A percentile compares a stretch with the other conserved stretches of the same genome.
Conservation (phyloP, 1,139 yeast species). For the Yamadazyma songkhlaensis region DNA sequence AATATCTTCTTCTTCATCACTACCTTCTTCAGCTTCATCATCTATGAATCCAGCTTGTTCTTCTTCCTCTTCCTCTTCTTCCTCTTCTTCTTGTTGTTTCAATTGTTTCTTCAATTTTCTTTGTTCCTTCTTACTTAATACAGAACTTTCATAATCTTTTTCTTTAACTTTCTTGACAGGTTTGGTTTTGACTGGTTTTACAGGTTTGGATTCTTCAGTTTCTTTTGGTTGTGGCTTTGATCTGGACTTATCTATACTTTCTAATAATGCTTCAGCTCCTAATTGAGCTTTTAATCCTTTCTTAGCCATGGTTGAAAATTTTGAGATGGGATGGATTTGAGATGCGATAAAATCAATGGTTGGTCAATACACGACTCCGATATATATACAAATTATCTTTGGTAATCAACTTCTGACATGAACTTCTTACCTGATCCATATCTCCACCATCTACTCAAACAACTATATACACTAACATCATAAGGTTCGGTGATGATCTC, state of each 20-base stretch:
- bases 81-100: constrained; percentile 19
- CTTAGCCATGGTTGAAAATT: constrained; percentile 26
- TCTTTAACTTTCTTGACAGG: constrained; percentile 14
- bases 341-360: constrained; percentile 6
- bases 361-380: background rate
- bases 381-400: background rate
- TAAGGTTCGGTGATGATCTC: constrained; percentile 39
- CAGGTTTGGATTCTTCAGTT: constrained; percentile 3
- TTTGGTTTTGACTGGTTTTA: constrained; percentile 8
- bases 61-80: constrained; percentile 20
- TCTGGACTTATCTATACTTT: constrained; percentile 24
- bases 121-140: constrained; percentile 61
- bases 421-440: constrained; percentile 58
- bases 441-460: constrained; percentile 86
- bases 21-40: constrained; percentile 28
- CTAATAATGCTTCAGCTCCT: constrained; percentile 28
- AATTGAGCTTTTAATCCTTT: constrained; percentile 36
- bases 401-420: constrained; percentile 34
- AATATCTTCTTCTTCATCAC: constrained; percentile 31
- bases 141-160: constrained; percentile 43
- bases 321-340: constrained; percentile 13
- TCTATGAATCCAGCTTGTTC: constrained; percentile 24
- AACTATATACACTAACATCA: constrained; percentile 64
- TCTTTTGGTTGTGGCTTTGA: constrained; percentile 16
- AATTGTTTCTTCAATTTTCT: constrained; percentile 57